Evolutionary conservation across 805 yeast species (phyloP).

Genomic region (Millerozyma acaciae): DNA sequence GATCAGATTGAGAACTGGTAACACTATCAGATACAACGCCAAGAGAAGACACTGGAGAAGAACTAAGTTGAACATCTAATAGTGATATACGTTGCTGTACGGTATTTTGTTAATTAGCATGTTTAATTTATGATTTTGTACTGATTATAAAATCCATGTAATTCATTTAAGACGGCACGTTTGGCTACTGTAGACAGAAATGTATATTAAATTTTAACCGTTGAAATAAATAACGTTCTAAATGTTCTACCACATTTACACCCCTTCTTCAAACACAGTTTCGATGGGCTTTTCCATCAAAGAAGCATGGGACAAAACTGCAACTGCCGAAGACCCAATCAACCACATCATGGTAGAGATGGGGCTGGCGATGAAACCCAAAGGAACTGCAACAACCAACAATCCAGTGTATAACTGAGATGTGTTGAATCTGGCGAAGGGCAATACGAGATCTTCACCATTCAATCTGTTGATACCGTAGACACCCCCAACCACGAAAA

Average conservation of each 20-base stretch:
- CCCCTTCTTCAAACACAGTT: conserved; percentile 85
- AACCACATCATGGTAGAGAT: conserved; percentile 89
- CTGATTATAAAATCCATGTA: too few species aligned
- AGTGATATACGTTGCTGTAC: conserved; percentile 4
- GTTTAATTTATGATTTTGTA: conserved; percentile 9
- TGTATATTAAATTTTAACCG: conserved; percentile 1
- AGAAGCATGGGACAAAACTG: conserved; percentile 82
- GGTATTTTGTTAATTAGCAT: conserved; percentile 7
- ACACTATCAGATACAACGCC: conserved; percentile 98
- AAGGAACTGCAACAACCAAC: conserved; percentile 69
- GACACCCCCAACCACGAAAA: conserved; percentile 68
- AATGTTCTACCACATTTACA: conserved; percentile 15
- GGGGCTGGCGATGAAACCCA: conserved; percentile 86
- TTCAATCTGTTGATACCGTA: conserved; percentile 72
- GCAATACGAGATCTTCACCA: conserved; percentile 79
- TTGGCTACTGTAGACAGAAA: conserved; percentile 1
- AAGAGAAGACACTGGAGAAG: conserved; percentile 99
- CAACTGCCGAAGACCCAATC: conserved; percentile 75
- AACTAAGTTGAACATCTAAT: conserved; percentile 95
- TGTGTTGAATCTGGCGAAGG: conserved; percentile 67
- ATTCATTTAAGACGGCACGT: too few species aligned
- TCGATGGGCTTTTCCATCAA: conserved; percentile 94
- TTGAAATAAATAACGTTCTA: conserved; percentile 2
- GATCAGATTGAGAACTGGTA: conserved; percentile 97
- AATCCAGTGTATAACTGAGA: conserved; percentile 83